These are phyloP conservation scores for Beauveria australis DNA, from an alignment of 2,329 filamentous ascomycete genomes.

Conservation along the genomic window DNA sequence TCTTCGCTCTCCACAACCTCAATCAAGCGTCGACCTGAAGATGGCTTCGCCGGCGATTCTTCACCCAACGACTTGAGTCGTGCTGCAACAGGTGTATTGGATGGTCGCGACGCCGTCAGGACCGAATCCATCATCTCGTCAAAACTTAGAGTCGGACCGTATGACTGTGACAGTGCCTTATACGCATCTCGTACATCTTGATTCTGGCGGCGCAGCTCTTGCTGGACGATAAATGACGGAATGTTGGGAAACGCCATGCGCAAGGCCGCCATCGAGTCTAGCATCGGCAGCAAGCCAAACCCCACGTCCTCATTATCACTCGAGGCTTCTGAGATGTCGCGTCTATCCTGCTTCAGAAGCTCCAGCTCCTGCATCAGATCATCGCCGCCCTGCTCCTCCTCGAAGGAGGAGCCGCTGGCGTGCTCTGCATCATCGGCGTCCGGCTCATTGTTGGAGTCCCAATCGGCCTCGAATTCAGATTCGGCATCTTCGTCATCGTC, in stretches of 20 bases:
- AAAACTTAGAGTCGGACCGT: constrained; percentile 24
- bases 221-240: constrained; percentile 26
- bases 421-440: constrained; percentile 8
- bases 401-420: neutral
- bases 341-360: constrained; percentile 7
- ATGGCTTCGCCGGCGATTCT: neutral
- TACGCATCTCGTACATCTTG: constrained; percentile 32
- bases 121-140: constrained; percentile 25
- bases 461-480: constrained; percentile 21
- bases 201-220: constrained; percentile 24
- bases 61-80: neutral
- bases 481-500: constrained; percentile 30
- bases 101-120: constrained; percentile 13
- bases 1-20: constrained; percentile 12
- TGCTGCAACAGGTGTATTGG: neutral
- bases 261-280: constrained; percentile 23
- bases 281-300: constrained; percentile 3
- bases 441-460: constrained; percentile 16
- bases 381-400: constrained; percentile 3
- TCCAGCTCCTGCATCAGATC: constrained; percentile 8
- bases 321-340: constrained; percentile 12
- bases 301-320: constrained; percentile 10
- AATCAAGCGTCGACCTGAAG: constrained; percentile 9
- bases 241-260: constrained; percentile 36
- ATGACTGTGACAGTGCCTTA: constrained; percentile 23